Evolutionary conservation across 2,329 filamentous ascomycete species (phyloP).

Genomic region (Plectosphaerella cucumerina): DNA sequence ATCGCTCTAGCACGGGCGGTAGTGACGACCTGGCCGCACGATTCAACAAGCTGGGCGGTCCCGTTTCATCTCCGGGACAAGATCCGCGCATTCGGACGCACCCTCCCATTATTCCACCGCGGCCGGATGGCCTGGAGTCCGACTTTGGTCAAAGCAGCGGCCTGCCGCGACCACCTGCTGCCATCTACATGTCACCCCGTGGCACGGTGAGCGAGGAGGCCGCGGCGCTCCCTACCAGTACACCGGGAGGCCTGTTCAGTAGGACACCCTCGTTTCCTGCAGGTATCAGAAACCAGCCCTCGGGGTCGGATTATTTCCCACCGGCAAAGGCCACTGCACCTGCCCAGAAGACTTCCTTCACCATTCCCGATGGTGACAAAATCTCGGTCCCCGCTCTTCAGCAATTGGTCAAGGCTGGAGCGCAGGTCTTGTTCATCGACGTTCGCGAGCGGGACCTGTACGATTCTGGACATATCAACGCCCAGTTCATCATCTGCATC

Average conservation of each 20-base stretch:
- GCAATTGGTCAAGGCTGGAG: slow-evolving; percentile 56
- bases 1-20: slow-evolving; percentile 29
- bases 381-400: slow-evolving; percentile 64
- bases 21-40: slow-evolving; percentile 51
- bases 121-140: slow-evolving; percentile 26
- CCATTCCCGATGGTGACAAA: slow-evolving; percentile 46
- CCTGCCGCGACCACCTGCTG: slow-evolving; percentile 67
- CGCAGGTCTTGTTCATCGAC: slow-evolving; percentile 75
- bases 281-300: not conserved
- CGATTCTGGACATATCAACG: slow-evolving; percentile 84
- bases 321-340: slow-evolving; percentile 4
- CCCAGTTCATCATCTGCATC: slow-evolving; percentile 80
- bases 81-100: slow-evolving; percentile 51
- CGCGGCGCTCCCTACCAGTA: slow-evolving; percentile 61
- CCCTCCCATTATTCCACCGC: slow-evolving; percentile 31
- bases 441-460: slow-evolving; percentile 76
- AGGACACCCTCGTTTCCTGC: slow-evolving; percentile 36
- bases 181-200: slow-evolving; percentile 74
- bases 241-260: slow-evolving; percentile 59
- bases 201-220: slow-evolving; percentile 64
- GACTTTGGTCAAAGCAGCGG: slow-evolving; percentile 17
- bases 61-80: slow-evolving; percentile 35
- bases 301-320: slow-evolving; percentile 16
- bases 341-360: slow-evolving; percentile 18
- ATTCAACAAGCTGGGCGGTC: slow-evolving; percentile 52